Percentiles rank a stretch among this genome's conserved stretches.
Evolutionary conservation across 129 eudicot genomes (phyloP).

Genomic region (Centrapalus pauciflorus): DNA sequence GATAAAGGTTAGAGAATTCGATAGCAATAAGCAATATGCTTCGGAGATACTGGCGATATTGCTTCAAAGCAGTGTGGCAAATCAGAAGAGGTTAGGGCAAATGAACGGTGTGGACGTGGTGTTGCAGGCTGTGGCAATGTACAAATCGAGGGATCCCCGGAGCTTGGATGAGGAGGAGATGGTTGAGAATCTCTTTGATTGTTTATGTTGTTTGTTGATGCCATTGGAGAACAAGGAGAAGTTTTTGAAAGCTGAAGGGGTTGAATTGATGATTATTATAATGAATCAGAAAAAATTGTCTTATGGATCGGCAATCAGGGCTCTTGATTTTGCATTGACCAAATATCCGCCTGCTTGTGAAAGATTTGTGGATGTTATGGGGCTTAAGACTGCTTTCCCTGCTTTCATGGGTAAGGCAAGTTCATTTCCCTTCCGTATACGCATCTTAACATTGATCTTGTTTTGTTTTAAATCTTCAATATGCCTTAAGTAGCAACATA

Average conservation of each 20-base stretch:
- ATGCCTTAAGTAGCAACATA: not conserved
- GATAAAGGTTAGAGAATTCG: conserved; percentile 85
- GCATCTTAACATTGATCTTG: not conserved
- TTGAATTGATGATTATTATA: conserved; percentile 91
- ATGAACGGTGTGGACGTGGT: conserved; percentile 95
- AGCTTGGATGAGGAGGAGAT: conserved; percentile 94
- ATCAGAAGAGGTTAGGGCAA: conserved; percentile 88
- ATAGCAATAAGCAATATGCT: conserved; percentile 93
- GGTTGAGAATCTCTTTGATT: conserved; percentile 96
- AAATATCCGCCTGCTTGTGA: conserved; percentile 97
- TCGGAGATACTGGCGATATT: conserved; percentile 89
- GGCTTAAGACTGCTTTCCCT: conserved; percentile 94
- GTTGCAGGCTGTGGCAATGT: conserved; percentile 95
- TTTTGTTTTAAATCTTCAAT: not conserved
- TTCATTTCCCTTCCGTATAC: conserved; percentile 26
- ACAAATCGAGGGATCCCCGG: conserved; percentile 81
- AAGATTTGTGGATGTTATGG: conserved; percentile 96
- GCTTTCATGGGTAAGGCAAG: conserved; percentile 99
- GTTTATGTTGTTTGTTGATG: conserved; percentile 95
- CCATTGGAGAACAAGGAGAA: conserved; percentile 97
- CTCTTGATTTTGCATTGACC: conserved; percentile 94
- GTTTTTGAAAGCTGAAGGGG: conserved; percentile 96
- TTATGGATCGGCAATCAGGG: conserved; percentile 87
- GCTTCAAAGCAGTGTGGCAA: conserved; percentile 75
- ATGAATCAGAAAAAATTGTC: conserved; percentile 96